phyloP scores from a whole-genome alignment of 768 basidiomycete species.

The Mrakia frigida region DNA sequence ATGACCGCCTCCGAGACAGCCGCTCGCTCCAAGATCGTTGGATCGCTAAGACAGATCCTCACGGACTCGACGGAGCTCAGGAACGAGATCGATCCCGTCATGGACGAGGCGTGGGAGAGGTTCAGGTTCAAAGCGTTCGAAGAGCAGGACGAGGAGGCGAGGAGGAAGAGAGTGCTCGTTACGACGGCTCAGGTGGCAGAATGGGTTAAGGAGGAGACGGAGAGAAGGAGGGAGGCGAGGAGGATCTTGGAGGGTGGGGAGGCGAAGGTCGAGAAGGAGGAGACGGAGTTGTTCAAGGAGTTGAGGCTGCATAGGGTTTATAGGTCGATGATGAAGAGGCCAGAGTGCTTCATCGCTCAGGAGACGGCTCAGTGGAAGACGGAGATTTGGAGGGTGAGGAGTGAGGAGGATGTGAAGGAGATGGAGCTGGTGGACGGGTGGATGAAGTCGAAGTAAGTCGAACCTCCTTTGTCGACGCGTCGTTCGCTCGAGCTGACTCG shows the following conservation, averaged over 20 bases:
- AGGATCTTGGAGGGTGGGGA: not conserved
- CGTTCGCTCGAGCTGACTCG: not conserved
- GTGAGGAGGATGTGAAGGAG: slow-evolving; percentile 14
- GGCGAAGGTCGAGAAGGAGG: not conserved
- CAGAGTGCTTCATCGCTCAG: slow-evolving; percentile 36
- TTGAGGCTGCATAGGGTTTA: slow-evolving; percentile 37
- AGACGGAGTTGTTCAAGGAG: slow-evolving; percentile 15
- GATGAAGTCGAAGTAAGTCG: slow-evolving; percentile 38
- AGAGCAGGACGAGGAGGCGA: not conserved
- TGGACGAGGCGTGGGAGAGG: slow-evolving; percentile 23
- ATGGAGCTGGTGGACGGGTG: slow-evolving; percentile 34
- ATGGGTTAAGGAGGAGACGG: slow-evolving; percentile 51
- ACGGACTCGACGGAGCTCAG: not conserved
- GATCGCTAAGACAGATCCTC: slow-evolving; percentile 49
- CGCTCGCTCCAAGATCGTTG: slow-evolving; percentile 64
- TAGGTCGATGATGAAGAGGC: slow-evolving; percentile 38
- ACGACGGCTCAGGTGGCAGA: not conserved
- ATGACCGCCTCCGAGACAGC: slow-evolving; percentile 45
- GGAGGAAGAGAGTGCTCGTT: not conserved
- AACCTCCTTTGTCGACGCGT: not conserved
- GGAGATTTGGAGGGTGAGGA: slow-evolving; percentile 10
- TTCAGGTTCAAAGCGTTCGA: not conserved
- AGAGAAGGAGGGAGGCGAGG: slow-evolving; percentile 44
- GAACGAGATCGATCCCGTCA: not conserved
- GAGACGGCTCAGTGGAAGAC: slow-evolving; percentile 18